Evolutionary conservation across 2,329 filamentous ascomycete genomes (phyloP).

Genomic region (Paraphaeosphaeria sporulosa): DNA sequence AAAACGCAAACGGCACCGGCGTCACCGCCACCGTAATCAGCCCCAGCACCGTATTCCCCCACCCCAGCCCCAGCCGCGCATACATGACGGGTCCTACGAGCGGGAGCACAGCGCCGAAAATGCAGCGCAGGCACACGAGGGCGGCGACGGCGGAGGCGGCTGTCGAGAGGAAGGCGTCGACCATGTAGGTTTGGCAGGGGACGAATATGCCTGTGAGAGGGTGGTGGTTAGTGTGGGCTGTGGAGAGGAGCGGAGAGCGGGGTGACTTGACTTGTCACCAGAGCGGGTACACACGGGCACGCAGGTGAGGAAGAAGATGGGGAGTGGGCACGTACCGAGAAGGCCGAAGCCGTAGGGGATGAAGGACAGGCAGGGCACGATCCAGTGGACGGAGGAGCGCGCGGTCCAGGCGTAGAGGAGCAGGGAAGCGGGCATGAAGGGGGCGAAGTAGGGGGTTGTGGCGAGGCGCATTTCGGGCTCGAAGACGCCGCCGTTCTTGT

Average conservation of each 20-base stretch:
- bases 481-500: slow-evolving; percentile 27
- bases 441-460: slow-evolving; percentile 56
- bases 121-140: slow-evolving; percentile 49
- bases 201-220: slow-evolving; percentile 29
- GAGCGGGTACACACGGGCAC: too few species aligned
- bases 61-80: slow-evolving; percentile 61
- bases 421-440: slow-evolving; percentile 35
- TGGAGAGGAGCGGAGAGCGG: too few species aligned
- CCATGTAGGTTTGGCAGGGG: slow-evolving; percentile 63
- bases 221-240: too few species aligned
- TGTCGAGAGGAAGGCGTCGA: slow-evolving; percentile 63
- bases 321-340: too few species aligned
- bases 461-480: slow-evolving; percentile 40
- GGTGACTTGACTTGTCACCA: too few species aligned
- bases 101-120: slow-evolving; percentile 63
- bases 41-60: slow-evolving; percentile 61
- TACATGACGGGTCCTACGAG: slow-evolving; percentile 65
- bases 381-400: slow-evolving; percentile 27
- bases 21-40: slow-evolving; percentile 55
- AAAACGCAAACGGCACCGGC: slow-evolving; percentile 51
- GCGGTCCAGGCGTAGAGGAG: slow-evolving; percentile 34
- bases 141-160: slow-evolving; percentile 63
- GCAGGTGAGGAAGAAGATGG: too few species aligned
- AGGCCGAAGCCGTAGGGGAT: slow-evolving; percentile 29
- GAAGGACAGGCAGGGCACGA: slow-evolving; percentile 30